Conservation (phyloP, 1,284 basidiomycete species). For the Moesziomyces sp. region DNA sequence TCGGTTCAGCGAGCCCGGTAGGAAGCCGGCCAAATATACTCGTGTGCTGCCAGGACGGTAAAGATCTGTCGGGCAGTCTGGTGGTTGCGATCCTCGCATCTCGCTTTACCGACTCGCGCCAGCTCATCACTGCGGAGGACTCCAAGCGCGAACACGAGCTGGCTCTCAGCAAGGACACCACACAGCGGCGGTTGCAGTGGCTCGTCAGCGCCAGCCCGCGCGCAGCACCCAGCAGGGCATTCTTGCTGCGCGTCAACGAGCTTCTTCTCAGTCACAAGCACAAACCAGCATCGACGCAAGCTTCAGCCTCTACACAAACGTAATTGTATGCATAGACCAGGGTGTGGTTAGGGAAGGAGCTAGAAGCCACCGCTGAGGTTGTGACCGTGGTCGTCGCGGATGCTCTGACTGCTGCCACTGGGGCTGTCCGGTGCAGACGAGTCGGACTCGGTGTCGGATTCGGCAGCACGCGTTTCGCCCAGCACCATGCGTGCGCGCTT, state of each 20-base stretch:
- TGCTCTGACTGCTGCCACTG: conserved; percentile 62
- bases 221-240: conserved; percentile 79
- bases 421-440: conserved; percentile 19
- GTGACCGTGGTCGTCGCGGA: conserved; percentile 72
- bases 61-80: conserved; percentile 38
- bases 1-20: not conserved
- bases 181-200: conserved; percentile 81
- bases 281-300: conserved; percentile 39
- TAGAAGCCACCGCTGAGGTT: conserved; percentile 28
- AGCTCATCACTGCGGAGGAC: conserved; percentile 6
- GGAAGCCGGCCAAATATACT: conserved; percentile 9
- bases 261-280: conserved; percentile 79
- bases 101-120: conserved; percentile 62
- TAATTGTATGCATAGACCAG: not conserved
- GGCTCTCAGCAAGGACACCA: conserved; percentile 71
- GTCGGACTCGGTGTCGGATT: conserved; percentile 23
- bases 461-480: conserved; percentile 40
- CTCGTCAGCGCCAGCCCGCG: conserved; percentile 77
- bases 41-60: conserved; percentile 36
- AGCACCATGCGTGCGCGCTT: conserved; percentile 44
- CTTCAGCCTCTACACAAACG: not conserved
- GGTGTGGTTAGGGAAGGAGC: not conserved
- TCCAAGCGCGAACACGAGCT: not conserved
- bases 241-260: conserved; percentile 81
- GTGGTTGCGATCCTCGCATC: conserved; percentile 39